Evolutionary conservation across 2,329 filamentous ascomycete genomes (phyloP).

Genomic region (Didymella lethalis): DNA sequence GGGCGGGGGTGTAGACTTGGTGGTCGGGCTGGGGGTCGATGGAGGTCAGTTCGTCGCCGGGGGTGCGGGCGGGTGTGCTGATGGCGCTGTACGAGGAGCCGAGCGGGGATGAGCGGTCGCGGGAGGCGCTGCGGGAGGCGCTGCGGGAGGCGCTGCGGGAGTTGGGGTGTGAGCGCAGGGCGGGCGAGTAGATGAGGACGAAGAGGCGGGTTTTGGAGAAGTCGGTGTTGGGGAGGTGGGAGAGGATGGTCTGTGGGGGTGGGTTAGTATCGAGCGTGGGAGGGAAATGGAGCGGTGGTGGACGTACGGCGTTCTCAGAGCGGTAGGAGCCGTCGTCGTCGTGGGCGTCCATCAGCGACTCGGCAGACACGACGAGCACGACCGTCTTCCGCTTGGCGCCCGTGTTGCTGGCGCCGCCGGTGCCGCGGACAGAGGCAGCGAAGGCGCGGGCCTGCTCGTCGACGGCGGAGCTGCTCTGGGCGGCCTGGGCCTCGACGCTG

Average conservation of each 20-base stretch:
- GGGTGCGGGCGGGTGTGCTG: constrained; percentile 70
- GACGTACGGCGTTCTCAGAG: constrained; percentile 81
- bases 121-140: constrained; percentile 14
- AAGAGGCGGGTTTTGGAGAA: constrained; percentile 79
- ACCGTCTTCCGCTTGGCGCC: constrained; percentile 69
- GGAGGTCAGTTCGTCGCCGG: constrained; percentile 64
- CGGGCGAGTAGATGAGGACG: constrained; percentile 87
- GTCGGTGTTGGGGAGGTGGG: constrained; percentile 83
- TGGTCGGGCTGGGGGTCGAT: constrained; percentile 57
- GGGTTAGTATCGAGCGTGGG: constrained; percentile 15
- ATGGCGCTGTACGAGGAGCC: constrained; percentile 90
- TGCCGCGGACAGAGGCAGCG: constrained; percentile 36
- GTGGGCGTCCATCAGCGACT: constrained; percentile 64
- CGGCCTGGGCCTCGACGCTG: constrained; percentile 49
- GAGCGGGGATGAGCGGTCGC: constrained; percentile 64
- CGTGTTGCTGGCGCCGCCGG: constrained; percentile 34
- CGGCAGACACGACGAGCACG: constrained; percentile 87
- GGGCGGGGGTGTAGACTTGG: constrained; percentile 46
- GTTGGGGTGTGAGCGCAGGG: constrained; percentile 69
- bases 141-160: constrained; percentile 29
- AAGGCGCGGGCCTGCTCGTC: constrained; percentile 46
- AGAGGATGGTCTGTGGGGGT: constrained; percentile 69
- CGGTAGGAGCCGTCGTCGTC: constrained; percentile 64
- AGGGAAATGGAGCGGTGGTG: too few species aligned
- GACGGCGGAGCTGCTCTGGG: constrained; percentile 46